These are phyloP conservation scores for Cystobasidium slooffiae DNA, from an alignment of 1,284 basidiomycete genomes.

Conservation along the genomic window DNA sequence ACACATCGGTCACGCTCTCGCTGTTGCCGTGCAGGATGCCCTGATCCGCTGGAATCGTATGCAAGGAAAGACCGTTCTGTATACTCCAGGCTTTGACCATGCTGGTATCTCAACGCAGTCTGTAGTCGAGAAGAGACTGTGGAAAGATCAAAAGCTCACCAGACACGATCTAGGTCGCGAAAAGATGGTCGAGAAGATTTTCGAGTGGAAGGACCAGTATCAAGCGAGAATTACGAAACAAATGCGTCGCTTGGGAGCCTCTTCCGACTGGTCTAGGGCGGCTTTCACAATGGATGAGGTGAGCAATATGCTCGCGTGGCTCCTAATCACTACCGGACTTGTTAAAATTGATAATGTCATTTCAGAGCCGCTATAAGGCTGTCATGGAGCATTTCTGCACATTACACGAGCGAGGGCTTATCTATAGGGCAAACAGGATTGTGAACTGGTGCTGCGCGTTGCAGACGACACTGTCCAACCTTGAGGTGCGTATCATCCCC, in stretches of 20 bases:
- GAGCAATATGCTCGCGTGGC: constrained; percentile 46
- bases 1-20: constrained; percentile 95
- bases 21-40: constrained; percentile 88
- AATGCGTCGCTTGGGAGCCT: constrained; percentile 85
- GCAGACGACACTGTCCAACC: constrained; percentile 94
- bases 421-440: constrained; percentile 95
- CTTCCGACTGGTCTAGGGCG: constrained; percentile 89
- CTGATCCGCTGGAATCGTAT: constrained; percentile 94
- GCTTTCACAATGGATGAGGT: constrained; percentile 97
- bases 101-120: constrained; percentile 98
- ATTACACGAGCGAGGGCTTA: constrained; percentile 87
- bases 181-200: constrained; percentile 86
- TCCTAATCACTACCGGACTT: background rate
- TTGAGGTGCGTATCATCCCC: constrained; percentile 68
- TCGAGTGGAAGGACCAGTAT: constrained; percentile 99
- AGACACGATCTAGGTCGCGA: constrained; percentile 94
- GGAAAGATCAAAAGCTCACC: constrained; percentile 80
- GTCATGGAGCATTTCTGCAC: constrained; percentile 91
- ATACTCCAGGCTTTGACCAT: constrained; percentile 95
- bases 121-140: constrained; percentile 91
- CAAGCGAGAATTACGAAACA: constrained; percentile 89
- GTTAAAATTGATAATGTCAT: background rate
- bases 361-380: constrained; percentile 75
- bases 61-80: constrained; percentile 89
- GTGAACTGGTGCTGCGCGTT: constrained; percentile 98